Evolutionary conservation across 257 asterid genomes (phyloP).

Genomic region (Solanum corneliomulleri): DNA sequence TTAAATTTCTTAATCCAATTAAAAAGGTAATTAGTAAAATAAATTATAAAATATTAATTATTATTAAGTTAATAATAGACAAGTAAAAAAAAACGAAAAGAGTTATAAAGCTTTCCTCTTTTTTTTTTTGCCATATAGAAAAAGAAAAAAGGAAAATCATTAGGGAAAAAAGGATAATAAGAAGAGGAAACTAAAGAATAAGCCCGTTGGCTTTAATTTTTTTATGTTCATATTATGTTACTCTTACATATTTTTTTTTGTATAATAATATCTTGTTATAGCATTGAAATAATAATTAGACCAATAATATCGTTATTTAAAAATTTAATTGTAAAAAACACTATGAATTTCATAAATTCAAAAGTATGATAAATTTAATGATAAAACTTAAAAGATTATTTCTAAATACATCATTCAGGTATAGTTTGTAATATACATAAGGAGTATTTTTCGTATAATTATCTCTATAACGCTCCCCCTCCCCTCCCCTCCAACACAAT

Average conservation of each 20-base stretch:
- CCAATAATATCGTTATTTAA: not conserved
- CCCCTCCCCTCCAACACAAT: not conserved
- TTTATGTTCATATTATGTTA: not conserved
- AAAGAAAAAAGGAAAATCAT: not conserved
- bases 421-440: too few relatives aligned
- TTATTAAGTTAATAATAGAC: too few relatives aligned
- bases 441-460: too few relatives aligned
- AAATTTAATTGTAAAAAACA: too few relatives aligned
- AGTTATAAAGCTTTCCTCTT: not conserved
- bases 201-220: not conserved
- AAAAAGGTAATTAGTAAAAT: too few relatives aligned
- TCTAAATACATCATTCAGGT: too few relatives aligned
- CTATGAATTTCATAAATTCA: not conserved
- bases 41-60: too few relatives aligned
- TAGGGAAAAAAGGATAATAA: not conserved
- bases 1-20: not conserved
- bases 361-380: too few relatives aligned
- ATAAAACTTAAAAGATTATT: not conserved
- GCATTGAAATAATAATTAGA: not conserved
- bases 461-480: not conserved
- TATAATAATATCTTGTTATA: too few relatives aligned
- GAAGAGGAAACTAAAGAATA: not conserved
- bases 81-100: fast-evolving
- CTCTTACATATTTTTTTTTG: not conserved
- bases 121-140: not conserved